Conservation (phyloP, 805 yeast genomes). For the Wickerhamiella sergipiensis region DNA sequence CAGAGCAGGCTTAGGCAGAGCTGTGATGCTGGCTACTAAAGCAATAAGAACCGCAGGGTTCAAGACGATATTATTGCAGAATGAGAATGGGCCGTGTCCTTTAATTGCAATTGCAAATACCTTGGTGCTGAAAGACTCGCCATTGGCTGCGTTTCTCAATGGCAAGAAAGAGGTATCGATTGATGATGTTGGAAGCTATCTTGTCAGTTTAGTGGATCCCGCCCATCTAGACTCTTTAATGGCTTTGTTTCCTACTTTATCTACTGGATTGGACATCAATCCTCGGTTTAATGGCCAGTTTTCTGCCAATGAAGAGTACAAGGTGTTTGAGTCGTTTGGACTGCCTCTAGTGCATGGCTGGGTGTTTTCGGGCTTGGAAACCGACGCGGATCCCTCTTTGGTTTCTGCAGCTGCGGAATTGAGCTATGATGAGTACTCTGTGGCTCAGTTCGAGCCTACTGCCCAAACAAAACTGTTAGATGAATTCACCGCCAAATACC, state of each 20-base stretch:
- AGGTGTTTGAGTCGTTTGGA: conserved; percentile 45
- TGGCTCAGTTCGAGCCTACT: conserved; percentile 38
- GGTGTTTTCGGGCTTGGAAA: conserved; percentile 27
- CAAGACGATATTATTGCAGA: conserved; percentile 48
- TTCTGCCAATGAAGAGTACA: conserved; percentile 36
- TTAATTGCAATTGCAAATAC: conserved; percentile 65
- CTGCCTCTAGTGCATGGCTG: conserved; percentile 72
- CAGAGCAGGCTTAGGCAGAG: no score
- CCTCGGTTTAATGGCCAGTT: conserved; percentile 57
- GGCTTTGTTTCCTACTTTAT: conserved; percentile 45
- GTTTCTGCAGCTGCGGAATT: conserved; percentile 24
- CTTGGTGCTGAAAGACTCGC: conserved; percentile 36
- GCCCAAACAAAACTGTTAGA: conserved; percentile 28
- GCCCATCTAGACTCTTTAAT: conserved; percentile 24
- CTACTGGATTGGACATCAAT: conserved; percentile 59
- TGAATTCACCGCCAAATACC: conserved; percentile 44
- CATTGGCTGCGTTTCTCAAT: conserved; percentile 8
- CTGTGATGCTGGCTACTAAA: background rate
- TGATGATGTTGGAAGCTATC: background rate
- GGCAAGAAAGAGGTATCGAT: conserved; percentile 1
- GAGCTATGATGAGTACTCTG: conserved; percentile 39
- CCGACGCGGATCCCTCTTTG: conserved; percentile 26
- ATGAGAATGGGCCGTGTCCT: conserved; percentile 81
- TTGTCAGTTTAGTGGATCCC: conserved; percentile 19
- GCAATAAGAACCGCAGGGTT: background rate